Evolutionary conservation across 2,329 filamentous ascomycete genomes (phyloP), one percentile per base, ranked within the genome.

Genomic region (Calonectria pauciramosa): DNA sequence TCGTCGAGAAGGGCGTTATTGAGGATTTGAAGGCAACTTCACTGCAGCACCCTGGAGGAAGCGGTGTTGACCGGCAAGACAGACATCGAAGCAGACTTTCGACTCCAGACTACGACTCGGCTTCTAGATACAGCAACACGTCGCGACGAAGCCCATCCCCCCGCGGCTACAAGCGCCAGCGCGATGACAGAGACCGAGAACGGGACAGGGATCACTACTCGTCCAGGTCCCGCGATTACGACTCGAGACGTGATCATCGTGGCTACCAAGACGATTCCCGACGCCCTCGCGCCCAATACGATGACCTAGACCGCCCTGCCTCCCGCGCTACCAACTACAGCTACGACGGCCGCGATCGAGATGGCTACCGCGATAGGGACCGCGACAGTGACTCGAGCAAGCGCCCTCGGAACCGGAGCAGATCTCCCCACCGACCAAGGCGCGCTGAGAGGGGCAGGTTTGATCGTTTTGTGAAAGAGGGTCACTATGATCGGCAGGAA

Each of bases 21-120:
- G 84, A 85, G 83, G 84, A 88, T 82, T 87, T 87, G 86, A 97
- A 97, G 95, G 95, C 95, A 97, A 94, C 94, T 95, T 93, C 94
- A 93, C 92, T 93, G 90, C 89, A 90, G 90, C 90, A 90, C 86
- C 87, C 91, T 90, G 92, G 93, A 91, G 91, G 92, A 93, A 93
- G 89, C 91, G 93, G 91, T 91, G 93, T 98, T 98, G 94, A 98
- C 95, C 94, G 94, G 92, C 92, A 90, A 90, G 91, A 94, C 94
- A 98, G 95, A 96, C 90, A 87, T 87, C 92, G 90, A 87, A 89
- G 86, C 85, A 91, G 89, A 89, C 83, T 87, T 80, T 90, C 91
- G 83, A 92, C 91, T 77, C 91, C 91, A 80, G 90, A 90, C 56
- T 82, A 86, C 86, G 87, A 87, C 83, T 82, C 85, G 77, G 83